Percentiles rank a stretch among this genome's conserved stretches.
phyloP scores from a whole-genome alignment of 1,284 basidiomycete genomes.

The Cerrena zonata region DNA sequence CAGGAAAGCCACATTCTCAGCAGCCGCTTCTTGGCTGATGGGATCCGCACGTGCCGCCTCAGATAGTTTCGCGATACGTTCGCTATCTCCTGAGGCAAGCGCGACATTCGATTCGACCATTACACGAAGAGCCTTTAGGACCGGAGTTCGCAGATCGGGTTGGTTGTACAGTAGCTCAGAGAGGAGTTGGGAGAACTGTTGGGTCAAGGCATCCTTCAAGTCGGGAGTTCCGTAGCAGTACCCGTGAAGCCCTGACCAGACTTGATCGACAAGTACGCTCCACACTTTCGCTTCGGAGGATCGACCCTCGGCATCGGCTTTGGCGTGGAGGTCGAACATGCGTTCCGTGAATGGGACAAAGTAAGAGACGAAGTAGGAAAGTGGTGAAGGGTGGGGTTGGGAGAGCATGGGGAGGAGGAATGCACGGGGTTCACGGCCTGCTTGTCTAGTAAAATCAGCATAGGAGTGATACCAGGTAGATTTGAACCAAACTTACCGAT shows the following conservation, averaged over 20 bases:
- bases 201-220: constrained; percentile 44
- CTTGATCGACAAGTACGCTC: constrained; percentile 86
- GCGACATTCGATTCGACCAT: constrained; percentile 73
- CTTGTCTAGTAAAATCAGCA: constrained; percentile 37
- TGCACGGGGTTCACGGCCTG: constrained; percentile 70
- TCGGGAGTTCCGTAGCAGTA: constrained; percentile 71
- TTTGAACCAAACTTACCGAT: constrained; percentile 50
- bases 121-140: constrained; percentile 76
- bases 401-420: constrained; percentile 88
- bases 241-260: constrained; percentile 86
- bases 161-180: constrained; percentile 89
- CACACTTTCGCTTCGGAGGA: constrained; percentile 88
- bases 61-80: constrained; percentile 26
- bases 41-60: constrained; percentile 30
- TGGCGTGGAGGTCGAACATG: constrained; percentile 83
- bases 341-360: constrained; percentile 92
- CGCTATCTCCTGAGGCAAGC: constrained; percentile 34
- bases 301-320: constrained; percentile 65
- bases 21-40: constrained; percentile 52
- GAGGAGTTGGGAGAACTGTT: constrained; percentile 79
- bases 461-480: constrained; percentile 5
- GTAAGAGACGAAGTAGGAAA: constrained; percentile 82
- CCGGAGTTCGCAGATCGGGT: constrained; percentile 73
- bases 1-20: constrained; percentile 69
- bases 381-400: constrained; percentile 74